phyloP scores from a whole-genome alignment of 306 rosid genomes.

The Echinosophora koreensis region DNA sequence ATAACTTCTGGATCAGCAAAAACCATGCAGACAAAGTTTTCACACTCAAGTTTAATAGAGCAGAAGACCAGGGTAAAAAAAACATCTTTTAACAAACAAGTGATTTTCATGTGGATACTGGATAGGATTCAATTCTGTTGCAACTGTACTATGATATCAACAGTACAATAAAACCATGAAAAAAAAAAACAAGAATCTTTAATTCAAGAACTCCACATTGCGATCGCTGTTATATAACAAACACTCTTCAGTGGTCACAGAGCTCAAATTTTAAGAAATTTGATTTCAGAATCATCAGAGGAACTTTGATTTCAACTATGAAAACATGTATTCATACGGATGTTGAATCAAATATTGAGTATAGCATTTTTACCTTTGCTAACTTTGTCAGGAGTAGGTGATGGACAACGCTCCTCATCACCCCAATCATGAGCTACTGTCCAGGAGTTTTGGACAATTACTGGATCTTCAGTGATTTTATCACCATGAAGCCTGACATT shows the following conservation, averaged over 20 bases:
- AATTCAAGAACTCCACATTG: slow-evolving; percentile 21
- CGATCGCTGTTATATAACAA: slow-evolving; percentile 10
- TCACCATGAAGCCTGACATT: slow-evolving; percentile 97
- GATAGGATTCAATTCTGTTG: slow-evolving; percentile 35
- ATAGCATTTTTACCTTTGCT: slow-evolving; percentile 66
- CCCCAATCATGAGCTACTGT: slow-evolving; percentile 96
- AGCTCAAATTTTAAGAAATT: slow-evolving; percentile 23
- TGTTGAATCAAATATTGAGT: slow-evolving; percentile 30
- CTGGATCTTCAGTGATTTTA: slow-evolving; percentile 94
- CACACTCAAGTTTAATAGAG: slow-evolving; percentile 5
- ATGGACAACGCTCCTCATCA: slow-evolving; percentile 96
- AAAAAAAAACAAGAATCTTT: not conserved
- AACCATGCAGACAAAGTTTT: slow-evolving; percentile 29
- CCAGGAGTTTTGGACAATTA: slow-evolving; percentile 98
- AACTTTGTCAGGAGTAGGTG: slow-evolving; percentile 75
- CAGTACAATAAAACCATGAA: not conserved
- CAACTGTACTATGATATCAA: slow-evolving; percentile 27
- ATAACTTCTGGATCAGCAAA: slow-evolving; percentile 37
- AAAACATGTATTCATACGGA: slow-evolving; percentile 26
- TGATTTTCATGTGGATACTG: not conserved
- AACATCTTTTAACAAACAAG: slow-evolving; percentile 16
- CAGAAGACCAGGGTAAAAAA: not conserved
- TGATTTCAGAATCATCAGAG: slow-evolving; percentile 35
- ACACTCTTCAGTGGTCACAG: slow-evolving; percentile 12
- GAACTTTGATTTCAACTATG: slow-evolving; percentile 26